Base-by-base conservation (phyloP, 495 filamentous ascomycete genomes). In the Daldinia grandis region DNA sequence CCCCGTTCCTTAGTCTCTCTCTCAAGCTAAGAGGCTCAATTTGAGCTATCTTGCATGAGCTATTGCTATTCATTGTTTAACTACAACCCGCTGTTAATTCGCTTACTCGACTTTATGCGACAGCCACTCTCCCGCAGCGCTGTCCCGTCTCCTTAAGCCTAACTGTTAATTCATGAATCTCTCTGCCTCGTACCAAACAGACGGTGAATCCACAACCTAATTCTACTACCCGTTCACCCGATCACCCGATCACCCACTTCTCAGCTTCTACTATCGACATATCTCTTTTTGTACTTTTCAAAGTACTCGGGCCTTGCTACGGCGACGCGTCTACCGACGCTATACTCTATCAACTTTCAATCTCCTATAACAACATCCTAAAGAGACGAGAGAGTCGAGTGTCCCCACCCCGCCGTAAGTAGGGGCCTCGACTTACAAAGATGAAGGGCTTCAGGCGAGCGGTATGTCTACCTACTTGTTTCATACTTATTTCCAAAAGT, bases 371-470 rank as follows among this genome's bases (percentile, higher is more conserved):
- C 27, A 58, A 47, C 25, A 56, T 19, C 50, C 44, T 55, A 37
- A 64, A 24, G 57, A 66, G 62, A 47, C 21, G 62, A 69, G 65
- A 62, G 66, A 69, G 62, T 69, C 66, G 71, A 66, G 71, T 50
- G 66, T 69, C 62, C 65, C 71, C 66, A 71, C 76, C 76, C 77
- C 73, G 66, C 74, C 72, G 60, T 62, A 71, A 62, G 74, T 76
- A 71, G 79, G 64, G 79, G 75, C 75, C 78, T 77, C 74, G 79
- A 79, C 78, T 80, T 76, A 76, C 78, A 69, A 93, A 87, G 83
- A 98, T 99, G 95, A 98, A 97, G 85, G 90, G 93, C 78, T 97
- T 99, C 82, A 91, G 95, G 84, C 93, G 92, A 91, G 96, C 98
- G 84, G 95, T 97, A 86, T 86, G 95, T 91, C 28, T 57, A 33